A percentile compares a stretch with the other conserved stretches of the same genome.
phyloP scores from a whole-genome alignment of 2,329 filamentous ascomycete species.

The Colletotrichum truncatum region DNA sequence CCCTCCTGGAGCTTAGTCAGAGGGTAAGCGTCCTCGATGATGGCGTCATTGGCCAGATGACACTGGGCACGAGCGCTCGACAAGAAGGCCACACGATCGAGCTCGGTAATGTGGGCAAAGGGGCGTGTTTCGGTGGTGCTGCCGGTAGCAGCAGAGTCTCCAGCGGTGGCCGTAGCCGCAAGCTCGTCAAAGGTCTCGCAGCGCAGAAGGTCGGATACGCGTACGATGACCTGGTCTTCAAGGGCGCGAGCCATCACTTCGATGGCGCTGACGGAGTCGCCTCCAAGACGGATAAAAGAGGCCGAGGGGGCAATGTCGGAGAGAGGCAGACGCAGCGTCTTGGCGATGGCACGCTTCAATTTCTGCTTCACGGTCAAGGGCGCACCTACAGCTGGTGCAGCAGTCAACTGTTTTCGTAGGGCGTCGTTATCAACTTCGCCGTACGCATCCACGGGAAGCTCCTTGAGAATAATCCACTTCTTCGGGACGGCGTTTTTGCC shows the following conservation, averaged over 20 bases:
- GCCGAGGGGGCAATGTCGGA: neutral
- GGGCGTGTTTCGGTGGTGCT: neutral
- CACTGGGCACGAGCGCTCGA: neutral
- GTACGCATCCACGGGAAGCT: neutral
- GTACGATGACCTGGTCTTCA: neutral
- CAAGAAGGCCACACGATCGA: neutral
- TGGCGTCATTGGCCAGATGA: neutral
- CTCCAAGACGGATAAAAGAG: conserved; percentile 33
- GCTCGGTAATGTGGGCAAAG: neutral
- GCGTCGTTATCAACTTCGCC: neutral
- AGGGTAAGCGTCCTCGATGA: conserved; percentile 31
- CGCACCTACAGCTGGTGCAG: neutral
- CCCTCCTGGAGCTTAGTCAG: conserved; percentile 32
- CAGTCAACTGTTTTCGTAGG: neutral
- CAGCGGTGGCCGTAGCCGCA: neutral
- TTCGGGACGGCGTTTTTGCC: neutral
- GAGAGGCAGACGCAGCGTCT: neutral
- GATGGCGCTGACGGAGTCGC: conserved; percentile 36
- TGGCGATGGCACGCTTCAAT: neutral
- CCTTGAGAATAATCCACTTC: conserved; percentile 1
- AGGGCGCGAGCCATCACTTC: conserved; percentile 28
- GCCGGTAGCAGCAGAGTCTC: neutral
- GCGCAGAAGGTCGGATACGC: neutral
- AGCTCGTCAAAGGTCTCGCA: neutral
- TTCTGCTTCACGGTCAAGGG: neutral